A percentile compares a stretch with the other conserved stretches of the same genome.
These are phyloP conservation scores for Cyberlindnera misumaiensis DNA, from an alignment of 805 yeast species.

Conservation along the genomic window DNA sequence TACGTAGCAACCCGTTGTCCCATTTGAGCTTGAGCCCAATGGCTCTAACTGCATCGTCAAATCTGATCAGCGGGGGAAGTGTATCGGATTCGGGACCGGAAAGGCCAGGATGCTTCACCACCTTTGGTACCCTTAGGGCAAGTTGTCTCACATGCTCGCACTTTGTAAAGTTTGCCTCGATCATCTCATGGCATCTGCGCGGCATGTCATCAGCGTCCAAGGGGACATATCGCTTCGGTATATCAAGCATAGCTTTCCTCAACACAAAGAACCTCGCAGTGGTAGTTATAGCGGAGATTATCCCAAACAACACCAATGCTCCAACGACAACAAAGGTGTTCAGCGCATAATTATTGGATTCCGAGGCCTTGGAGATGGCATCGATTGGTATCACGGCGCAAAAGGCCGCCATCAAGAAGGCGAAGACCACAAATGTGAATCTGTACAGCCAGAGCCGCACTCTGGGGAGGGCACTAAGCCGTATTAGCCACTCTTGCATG, in stretches of 20 bases:
- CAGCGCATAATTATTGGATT: conserved; percentile 57
- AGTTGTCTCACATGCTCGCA: conserved; percentile 34
- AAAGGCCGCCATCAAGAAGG: conserved; percentile 45
- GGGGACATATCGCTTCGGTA: conserved; percentile 76
- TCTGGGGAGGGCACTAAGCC: not conserved
- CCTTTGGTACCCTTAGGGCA: conserved; percentile 35
- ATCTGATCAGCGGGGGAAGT: conserved; percentile 33
- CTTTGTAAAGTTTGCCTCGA: conserved; percentile 34
- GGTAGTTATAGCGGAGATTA: conserved; percentile 44
- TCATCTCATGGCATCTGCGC: conserved; percentile 31
- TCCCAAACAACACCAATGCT: conserved; percentile 55
- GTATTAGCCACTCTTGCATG: no score
- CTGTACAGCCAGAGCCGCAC: conserved; percentile 37
- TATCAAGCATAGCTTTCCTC: conserved; percentile 57
- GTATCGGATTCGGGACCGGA: conserved; percentile 34
- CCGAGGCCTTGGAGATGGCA: conserved; percentile 55
- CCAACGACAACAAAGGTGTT: conserved; percentile 77
- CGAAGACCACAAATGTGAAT: conserved; percentile 34
- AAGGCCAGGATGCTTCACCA: conserved; percentile 46
- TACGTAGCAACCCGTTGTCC: conserved; percentile 33
- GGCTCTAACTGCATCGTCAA: conserved; percentile 53
- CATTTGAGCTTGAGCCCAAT: conserved; percentile 52
- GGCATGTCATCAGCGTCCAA: conserved; percentile 55
- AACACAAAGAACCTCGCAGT: conserved; percentile 53
- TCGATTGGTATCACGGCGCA: conserved; percentile 74